These are phyloP conservation scores for Haplosporangium sp. DNA, from an alignment of 371 early-diverging fungal genomes.

Conservation along the genomic window DNA sequence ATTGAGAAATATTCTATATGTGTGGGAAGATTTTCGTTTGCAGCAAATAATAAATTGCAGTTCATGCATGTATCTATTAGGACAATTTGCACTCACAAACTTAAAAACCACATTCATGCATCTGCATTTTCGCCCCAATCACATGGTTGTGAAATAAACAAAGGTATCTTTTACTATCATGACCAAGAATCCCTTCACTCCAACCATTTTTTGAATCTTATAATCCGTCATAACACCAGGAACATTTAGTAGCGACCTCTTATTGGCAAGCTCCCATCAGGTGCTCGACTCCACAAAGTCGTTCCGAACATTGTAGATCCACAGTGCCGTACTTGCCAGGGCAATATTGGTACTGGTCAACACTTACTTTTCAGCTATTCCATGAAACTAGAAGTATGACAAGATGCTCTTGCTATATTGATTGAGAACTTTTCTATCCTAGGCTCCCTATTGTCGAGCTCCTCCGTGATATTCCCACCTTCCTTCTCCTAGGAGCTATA, in stretches of 20 bases:
- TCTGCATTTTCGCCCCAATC: too few relatives aligned
- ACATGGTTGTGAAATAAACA: too few relatives aligned
- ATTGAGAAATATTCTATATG: too few relatives aligned
- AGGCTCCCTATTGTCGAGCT: neutral
- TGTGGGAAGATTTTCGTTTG: too few relatives aligned
- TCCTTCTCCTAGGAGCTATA: neutral
- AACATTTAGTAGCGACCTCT: conserved; percentile 8
- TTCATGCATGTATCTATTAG: too few relatives aligned
- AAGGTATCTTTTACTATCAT: too few relatives aligned
- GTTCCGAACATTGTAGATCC: neutral
- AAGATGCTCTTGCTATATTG: neutral
- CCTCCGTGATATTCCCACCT: neutral
- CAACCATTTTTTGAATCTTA: too few relatives aligned
- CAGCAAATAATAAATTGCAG: too few relatives aligned
- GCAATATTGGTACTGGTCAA: neutral
- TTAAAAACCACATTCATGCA: too few relatives aligned
- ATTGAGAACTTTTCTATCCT: neutral
- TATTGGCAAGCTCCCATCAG: neutral
- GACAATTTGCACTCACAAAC: too few relatives aligned
- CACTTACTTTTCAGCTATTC: conserved; percentile 20
- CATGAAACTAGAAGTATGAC: too few relatives aligned
- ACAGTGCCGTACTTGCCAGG: neutral
- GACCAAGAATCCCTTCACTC: too few relatives aligned
- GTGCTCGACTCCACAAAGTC: neutral
- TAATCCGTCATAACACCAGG: conserved; percentile 5